Percentiles rank a stretch among this genome's conserved stretches.
phyloP scores from a whole-genome alignment of 257 asterid species.

The Echium plantagineum region DNA sequence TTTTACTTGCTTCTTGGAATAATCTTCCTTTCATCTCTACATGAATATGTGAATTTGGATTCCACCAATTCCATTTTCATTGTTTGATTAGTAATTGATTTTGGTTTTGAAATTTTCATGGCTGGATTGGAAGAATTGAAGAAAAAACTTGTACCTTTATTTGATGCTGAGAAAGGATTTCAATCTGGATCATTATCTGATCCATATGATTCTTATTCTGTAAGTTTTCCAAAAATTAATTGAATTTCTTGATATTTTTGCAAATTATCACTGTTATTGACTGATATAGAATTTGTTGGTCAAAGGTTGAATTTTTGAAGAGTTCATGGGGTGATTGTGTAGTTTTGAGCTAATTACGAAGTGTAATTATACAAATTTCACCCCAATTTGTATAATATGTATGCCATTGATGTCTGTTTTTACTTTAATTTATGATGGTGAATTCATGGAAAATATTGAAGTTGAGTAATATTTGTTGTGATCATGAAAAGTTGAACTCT shows the following conservation, averaged over 20 bases:
- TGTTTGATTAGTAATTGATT: neutral
- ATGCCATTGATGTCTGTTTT: no score
- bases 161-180: constrained; percentile 97
- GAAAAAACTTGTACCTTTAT: constrained; percentile 79
- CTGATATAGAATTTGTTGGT: neutral
- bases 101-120: constrained; percentile 23
- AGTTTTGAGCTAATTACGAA: neutral
- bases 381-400: no score
- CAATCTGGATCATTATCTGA: constrained; percentile 74
- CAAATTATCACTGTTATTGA: no score
- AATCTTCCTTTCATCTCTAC: neutral
- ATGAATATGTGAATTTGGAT: neutral
- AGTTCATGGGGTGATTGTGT: neutral
- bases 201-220: constrained; percentile 40
- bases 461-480: neutral
- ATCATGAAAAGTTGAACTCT: neutral
- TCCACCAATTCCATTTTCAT: no score
- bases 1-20: neutral
- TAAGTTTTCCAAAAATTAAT: constrained; percentile 7
- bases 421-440: no score
- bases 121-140: constrained; percentile 90
- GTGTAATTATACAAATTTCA: no score
- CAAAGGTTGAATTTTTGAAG: neutral
- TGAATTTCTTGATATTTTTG: no score
- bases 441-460: neutral